phyloP scores from a whole-genome alignment of 139 green algal species.

The Chlamydomonas schloesseri region DNA sequence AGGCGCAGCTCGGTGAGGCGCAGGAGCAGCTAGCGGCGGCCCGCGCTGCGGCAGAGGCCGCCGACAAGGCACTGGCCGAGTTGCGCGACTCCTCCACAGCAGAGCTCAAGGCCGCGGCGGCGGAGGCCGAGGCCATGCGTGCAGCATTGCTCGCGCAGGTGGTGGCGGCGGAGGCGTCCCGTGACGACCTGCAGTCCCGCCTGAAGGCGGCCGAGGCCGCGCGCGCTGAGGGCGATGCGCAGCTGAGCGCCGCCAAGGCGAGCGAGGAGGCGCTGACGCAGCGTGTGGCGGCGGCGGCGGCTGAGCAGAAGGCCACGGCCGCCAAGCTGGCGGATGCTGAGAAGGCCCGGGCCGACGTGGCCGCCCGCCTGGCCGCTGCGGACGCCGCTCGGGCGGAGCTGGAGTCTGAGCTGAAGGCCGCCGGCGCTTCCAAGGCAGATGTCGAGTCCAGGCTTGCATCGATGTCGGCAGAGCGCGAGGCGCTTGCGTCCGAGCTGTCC shows the following conservation, averaged over 20 bases:
- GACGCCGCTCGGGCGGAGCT: background rate
- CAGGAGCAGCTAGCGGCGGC: too few relatives aligned
- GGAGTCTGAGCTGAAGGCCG: too few relatives aligned
- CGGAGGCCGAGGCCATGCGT: background rate
- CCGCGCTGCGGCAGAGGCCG: too few relatives aligned
- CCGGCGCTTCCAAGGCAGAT: too few relatives aligned
- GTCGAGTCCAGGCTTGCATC: background rate
- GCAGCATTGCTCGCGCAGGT: background rate
- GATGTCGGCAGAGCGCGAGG: background rate
- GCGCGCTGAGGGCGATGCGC: background rate
- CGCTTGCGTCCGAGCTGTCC: background rate
- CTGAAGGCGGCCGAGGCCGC: background rate
- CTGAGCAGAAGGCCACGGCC: background rate
- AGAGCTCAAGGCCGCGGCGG: background rate
- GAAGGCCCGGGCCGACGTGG: background rate
- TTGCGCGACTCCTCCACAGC: too few relatives aligned
- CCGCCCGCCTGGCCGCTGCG: background rate
- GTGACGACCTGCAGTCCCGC: background rate
- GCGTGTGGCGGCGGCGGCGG: background rate
- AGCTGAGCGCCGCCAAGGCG: background rate
- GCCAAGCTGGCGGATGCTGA: background rate
- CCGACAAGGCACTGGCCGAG: too few relatives aligned
- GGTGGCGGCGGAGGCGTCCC: background rate
- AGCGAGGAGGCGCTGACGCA: background rate
- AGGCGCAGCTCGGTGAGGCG: too few relatives aligned